Conservation (phyloP, 2,329 filamentous ascomycete genomes). For the Ascochyta lentis region DNA sequence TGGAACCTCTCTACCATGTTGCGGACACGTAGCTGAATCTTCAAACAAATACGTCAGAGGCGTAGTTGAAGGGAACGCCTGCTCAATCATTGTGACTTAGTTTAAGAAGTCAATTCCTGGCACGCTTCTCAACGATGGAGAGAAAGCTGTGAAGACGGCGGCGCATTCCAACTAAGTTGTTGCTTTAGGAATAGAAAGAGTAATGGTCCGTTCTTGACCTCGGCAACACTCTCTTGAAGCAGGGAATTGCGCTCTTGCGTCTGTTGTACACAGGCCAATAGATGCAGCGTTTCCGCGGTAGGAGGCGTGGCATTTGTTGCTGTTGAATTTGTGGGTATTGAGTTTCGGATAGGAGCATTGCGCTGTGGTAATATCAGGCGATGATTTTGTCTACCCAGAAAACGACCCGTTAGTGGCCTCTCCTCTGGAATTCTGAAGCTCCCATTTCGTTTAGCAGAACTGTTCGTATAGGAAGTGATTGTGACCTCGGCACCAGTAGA, state of each 20-base stretch:
- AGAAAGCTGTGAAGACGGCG: background rate
- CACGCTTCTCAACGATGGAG: background rate
- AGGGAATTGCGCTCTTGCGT: constrained; percentile 18
- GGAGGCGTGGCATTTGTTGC: background rate
- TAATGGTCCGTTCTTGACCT: constrained; percentile 20
- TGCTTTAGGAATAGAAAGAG: constrained; percentile 13
- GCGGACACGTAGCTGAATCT: constrained; percentile 25
- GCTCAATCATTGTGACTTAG: background rate
- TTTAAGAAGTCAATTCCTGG: background rate
- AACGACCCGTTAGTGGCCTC: background rate
- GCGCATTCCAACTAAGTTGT: background rate
- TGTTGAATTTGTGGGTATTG: background rate
- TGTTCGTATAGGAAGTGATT: background rate
- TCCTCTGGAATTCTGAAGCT: background rate
- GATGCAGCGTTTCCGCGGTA: constrained; percentile 11
- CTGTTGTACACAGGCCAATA: constrained; percentile 29
- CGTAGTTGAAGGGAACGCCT: no score
- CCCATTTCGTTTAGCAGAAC: background rate
- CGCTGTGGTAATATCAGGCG: background rate
- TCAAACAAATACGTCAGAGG: background rate
- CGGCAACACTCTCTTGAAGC: constrained; percentile 27
- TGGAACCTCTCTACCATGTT: constrained; percentile 29
- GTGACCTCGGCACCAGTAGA: background rate
- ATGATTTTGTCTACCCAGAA: background rate
- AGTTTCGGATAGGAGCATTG: background rate